Evolutionary conservation across 2,329 filamentous ascomycete species (phyloP), one percentile per base, ranked within the genome.

Genomic region (Talaromyces marneffei): DNA sequence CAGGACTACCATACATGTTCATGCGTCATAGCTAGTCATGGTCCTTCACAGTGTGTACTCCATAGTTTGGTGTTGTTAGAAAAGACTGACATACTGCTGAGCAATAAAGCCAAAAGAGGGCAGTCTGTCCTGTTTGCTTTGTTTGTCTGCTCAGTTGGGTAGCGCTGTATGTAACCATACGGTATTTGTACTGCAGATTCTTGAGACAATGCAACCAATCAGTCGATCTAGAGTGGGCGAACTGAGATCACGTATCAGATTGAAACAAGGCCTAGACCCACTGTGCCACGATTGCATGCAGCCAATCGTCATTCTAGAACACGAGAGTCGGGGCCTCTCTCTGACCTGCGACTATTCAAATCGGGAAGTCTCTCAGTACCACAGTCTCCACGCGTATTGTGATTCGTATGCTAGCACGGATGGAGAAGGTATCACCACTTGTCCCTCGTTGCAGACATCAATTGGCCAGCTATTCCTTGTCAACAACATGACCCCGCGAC

Each of bases 311-410:
- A 35, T n/a, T 12, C 42, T 6, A 23, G 27, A 31, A n/a, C 18
- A 27, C 10, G 37, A 44, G 37, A 20, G 54, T n/a, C 54, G 25
- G 53, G 53, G 8, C 54, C 54, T 29, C 18, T 18, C 39, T 57
- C 35, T 37, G 53, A 25, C 53, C 54, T 57, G 55, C 55, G 40
- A 48, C 55, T 18, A 35, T 57, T 40, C 40, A 25, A 57, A 57
- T 46, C 40, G 29, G 55, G 55, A 46, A 57, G 27, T 29, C 46
- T 20, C 27, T 20, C 9, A 16, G 29, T 23, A 20, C 25, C 4
- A 14, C 18, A 12, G 20, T 44, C 40, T 44, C 40, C 40, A 44
- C 25, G 44, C 44, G 25, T 48, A 29, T 48, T 48, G 42, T 46
- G 44, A 48, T 25, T 27, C 25, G 42, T 27, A 14, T 46, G 42